Base-by-base conservation (phyloP, 345 rosid species). In the Salix caprea region DNA sequence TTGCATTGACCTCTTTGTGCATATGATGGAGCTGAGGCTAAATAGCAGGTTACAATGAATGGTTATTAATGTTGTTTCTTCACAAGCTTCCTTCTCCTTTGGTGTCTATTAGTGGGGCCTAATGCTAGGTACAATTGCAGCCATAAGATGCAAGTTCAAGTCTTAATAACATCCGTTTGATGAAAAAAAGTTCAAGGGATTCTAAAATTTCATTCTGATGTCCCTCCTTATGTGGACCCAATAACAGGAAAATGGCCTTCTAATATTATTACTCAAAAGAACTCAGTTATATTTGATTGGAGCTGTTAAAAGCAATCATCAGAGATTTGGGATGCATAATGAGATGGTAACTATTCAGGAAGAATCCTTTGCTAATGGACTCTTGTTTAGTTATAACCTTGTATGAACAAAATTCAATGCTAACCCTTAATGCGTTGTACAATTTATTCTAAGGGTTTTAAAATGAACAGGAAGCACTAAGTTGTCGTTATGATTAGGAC, bases 21-120 rank as follows among this genome's bases (percentile, higher is more conserved):
- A 93, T 87, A 93, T 96, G 99, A 96, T 96, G 99, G 99, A 93
- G 83, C 85, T 88, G 78, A 87, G 99, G 91, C 78, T 93, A 73
- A 84, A 88, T 75, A 88, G 95, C 92, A 93, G 99, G 99, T 93
- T 83, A 66, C 2, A n/a, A 21, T 76, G 50, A 28, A 46, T 72
- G 61, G 37, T 56, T 18, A 56, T 71, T 32, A 32, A 50, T 44
- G 9, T 68, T 61, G 30, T 65, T 23, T 61, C n/a, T 64, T 16
- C 6, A 3, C 26, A 9, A 11, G 58, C 18, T 37, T 37, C 34
- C 76, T 60, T 32, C 32, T 14, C 28, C 13, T 19, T 21, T 58
- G 64, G 64, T 58, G 21, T 58, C 23, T 58, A 11, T 24, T 24
- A 19, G 24, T 30, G 40, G 28, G 37, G 14, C 9, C 28, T 44